Percentiles rank a stretch among this genome's conserved stretches.
phyloP scores from a whole-genome alignment of 2,329 filamentous ascomycete genomes.

The Lachnellula willkommii region DNA sequence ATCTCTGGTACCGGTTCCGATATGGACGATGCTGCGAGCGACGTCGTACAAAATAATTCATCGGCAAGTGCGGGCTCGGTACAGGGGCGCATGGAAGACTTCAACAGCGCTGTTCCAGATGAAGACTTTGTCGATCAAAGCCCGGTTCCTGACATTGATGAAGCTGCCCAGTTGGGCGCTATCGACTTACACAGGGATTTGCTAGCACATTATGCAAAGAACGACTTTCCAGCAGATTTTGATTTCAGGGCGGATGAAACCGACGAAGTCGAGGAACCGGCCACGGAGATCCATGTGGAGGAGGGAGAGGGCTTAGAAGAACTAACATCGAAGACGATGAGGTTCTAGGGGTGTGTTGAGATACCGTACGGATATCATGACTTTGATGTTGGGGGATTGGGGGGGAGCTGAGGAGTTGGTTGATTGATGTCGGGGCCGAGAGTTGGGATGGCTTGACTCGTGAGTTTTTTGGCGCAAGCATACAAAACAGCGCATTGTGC shows the following conservation, averaged over 20 bases:
- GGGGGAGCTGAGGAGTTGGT: background rate
- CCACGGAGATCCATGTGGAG: constrained; percentile 31
- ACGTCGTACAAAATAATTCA: constrained; percentile 28
- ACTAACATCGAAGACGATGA: constrained; percentile 15
- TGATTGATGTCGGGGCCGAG: too few species aligned
- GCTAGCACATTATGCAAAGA: background rate
- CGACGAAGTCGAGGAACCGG: constrained; percentile 25
- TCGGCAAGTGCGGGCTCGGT: constrained; percentile 22
- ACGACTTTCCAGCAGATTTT: constrained; percentile 1
- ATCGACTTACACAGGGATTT: constrained; percentile 18
- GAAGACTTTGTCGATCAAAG: constrained; percentile 23
- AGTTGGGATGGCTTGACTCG: background rate
- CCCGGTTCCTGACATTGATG: constrained; percentile 27
- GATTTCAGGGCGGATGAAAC: constrained; percentile 10
- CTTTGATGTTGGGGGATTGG: background rate
- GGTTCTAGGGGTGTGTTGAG: background rate
- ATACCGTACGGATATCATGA: background rate
- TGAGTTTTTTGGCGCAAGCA: background rate
- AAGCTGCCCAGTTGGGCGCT: constrained; percentile 14
- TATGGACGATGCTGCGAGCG: constrained; percentile 23
- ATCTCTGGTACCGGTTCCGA: constrained; percentile 26
- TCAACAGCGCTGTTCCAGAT: constrained; percentile 18
- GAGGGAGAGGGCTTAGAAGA: constrained; percentile 25
- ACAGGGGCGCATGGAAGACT: constrained; percentile 23
- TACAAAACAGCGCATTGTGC: background rate